Evolutionary conservation across 805 yeast species (phyloP).

Genomic region (Barnettozyma sucrosica): DNA sequence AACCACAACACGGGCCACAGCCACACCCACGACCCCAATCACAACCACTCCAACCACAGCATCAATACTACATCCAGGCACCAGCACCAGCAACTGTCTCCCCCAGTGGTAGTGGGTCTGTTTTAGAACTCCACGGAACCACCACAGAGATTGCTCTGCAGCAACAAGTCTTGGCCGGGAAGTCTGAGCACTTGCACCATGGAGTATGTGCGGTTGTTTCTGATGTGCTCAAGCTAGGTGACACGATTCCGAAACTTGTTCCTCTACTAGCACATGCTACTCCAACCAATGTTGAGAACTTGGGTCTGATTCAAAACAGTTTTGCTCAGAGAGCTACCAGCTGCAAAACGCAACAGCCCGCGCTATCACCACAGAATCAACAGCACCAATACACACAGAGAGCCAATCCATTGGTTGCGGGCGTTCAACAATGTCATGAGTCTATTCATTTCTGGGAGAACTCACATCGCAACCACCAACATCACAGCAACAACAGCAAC

Average conservation of each 20-base stretch:
- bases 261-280: conserved; percentile 15
- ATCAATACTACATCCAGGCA: neutral
- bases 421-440: conserved; percentile 13
- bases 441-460: conserved; percentile 25
- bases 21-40: conserved; percentile 6
- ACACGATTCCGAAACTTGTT: conserved; percentile 22
- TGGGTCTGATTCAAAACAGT: conserved; percentile 16
- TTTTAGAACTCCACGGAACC: conserved; percentile 3
- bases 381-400: conserved; percentile 3
- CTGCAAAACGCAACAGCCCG: conserved; percentile 2
- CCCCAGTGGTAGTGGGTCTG: neutral
- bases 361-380: neutral
- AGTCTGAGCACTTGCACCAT: conserved; percentile 17
- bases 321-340: conserved; percentile 18
- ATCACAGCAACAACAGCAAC: conserved; percentile 1
- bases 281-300: conserved; percentile 12
- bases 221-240: conserved; percentile 23
- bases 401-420: conserved; percentile 11
- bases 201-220: conserved; percentile 17
- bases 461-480: conserved; percentile 2
- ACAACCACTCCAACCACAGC: neutral
- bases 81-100: neutral
- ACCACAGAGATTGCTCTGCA: conserved; percentile 15
- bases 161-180: conserved; percentile 12
- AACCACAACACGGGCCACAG: conserved; percentile 7